Conservation (phyloP, 1,139 yeast species). For the Taphrina betulina region DNA sequence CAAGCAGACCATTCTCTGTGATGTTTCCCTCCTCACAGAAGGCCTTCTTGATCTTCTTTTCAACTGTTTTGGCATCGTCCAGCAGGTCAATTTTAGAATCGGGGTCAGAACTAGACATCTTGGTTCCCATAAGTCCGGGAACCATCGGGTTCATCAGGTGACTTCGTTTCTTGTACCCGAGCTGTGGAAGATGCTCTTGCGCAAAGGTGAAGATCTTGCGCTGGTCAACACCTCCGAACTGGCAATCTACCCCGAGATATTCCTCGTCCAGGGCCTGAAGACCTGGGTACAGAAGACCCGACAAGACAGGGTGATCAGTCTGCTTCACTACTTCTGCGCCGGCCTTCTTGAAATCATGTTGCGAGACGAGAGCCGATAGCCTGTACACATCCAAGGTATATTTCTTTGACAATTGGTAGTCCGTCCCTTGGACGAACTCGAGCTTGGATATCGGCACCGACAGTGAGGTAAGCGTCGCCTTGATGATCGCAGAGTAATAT, state of each 20-base stretch:
- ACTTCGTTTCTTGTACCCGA: slow-evolving; percentile 95
- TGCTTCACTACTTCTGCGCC: slow-evolving; percentile 99
- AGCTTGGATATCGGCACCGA: slow-evolving; percentile 90
- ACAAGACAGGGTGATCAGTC: slow-evolving; percentile 86
- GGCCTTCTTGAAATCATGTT: slow-evolving; percentile 96
- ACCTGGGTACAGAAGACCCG: slow-evolving; percentile 93
- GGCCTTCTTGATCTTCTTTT: slow-evolving; percentile 88
- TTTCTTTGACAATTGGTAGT: slow-evolving; percentile 73
- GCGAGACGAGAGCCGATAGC: slow-evolving; percentile 77
- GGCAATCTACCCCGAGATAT: slow-evolving; percentile 83
- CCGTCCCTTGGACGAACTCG: slow-evolving; percentile 79
- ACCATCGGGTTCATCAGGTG: slow-evolving; percentile 99
- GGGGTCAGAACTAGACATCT: slow-evolving; percentile 99
- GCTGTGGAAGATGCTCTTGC: slow-evolving; percentile 80
- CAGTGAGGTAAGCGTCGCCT: slow-evolving; percentile 78
- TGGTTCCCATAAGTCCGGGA: slow-evolving; percentile 92
- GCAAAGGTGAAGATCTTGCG: slow-evolving; percentile 96
- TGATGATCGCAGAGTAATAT: slow-evolving; percentile 80
- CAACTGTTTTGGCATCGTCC: slow-evolving; percentile 82
- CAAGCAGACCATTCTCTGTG: slow-evolving; percentile 83
- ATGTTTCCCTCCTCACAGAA: slow-evolving; percentile 94
- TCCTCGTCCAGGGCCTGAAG: slow-evolving; percentile 99
- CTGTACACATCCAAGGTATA: slow-evolving; percentile 88
- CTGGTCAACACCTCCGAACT: slow-evolving; percentile 99
- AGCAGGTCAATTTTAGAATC: slow-evolving; percentile 91